Evolutionary conservation across 306 rosid genomes (phyloP), one percentile per base, ranked within the genome.

Genomic region (Lathyrus tuberosus): DNA sequence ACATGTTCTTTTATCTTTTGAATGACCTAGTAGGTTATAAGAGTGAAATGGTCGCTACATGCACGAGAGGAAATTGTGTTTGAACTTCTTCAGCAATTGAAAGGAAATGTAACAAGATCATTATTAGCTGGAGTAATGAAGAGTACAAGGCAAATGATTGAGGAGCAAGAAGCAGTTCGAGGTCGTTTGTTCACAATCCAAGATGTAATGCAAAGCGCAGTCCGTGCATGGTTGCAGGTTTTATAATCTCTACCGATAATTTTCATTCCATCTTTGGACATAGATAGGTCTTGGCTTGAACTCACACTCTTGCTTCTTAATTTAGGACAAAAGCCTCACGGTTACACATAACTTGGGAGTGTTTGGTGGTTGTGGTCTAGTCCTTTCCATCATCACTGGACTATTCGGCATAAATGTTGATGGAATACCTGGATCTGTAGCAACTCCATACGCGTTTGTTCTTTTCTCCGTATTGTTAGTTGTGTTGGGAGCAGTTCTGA

Each of bases 161-260:
- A 83, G 65, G 98, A 90, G 86, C 97, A 94, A 83, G 98, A 94
- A 86, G 98, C 97, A 56, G 98, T 85, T 75, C 95, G 97, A 58
- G 91, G 74, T 37, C 97, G 98, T 69, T 76, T 94, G 48, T 94
- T 94, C 74, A 94, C 92, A 17, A 90, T 94, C 80, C 97, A 90
- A 84, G 98, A 90, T 75, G 97, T 87, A 72, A 85, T 90, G 95
- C 98, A 94, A 78, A 90, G 98, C 80, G 79, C 86, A 35, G 96
- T 94, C 67, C 97, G 98, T 16, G 91, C 98, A 59, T 94, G 98
- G 98, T 79, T 90, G 87, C 98, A 94, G 96, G 98, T 90, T 54
- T 49, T 58, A 49, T 40, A 20, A 74, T 71, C 71, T 46, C 40
- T 14, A 10, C 64, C 30, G 40, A 35, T 35, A 35, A 35, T 35